Base-by-base conservation (phyloP, 2,329 filamentous ascomycete species). In the Neoarthrinium moseri region DNA sequence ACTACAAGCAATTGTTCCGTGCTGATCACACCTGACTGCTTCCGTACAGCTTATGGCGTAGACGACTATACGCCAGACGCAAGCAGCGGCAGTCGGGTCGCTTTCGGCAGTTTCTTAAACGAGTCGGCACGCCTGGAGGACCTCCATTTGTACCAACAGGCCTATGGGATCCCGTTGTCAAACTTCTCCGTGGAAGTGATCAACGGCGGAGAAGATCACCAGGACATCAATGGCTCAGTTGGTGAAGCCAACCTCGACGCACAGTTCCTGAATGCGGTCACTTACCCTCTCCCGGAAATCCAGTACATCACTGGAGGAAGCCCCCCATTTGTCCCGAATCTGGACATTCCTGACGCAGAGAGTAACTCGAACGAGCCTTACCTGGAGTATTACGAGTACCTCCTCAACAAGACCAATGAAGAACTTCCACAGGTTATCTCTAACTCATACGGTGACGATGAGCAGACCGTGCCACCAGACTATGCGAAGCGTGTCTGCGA, bases 361-460 rank as follows among this genome's bases (percentile, higher is more conserved):
- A 24, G 17, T 29, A 75, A 44, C 32, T 24, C 52, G 8, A 83
- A 83, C 56, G 80, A 83, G 59, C 80, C 80, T 0, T 83, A 78
- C 51, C 61, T 83, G 4, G 71, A 75, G 29, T 75, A 78, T 51
- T 63, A 82, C 12, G 65, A 78, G 45, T 70, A 74, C 48, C 61
- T 83, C 6, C 64, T 82, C 2, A 60, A 53, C 18, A 66, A 70
- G 48, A 58, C 64, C 12, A 59, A 71, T 17, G 56, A 26, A 5
- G 41, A 44, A 12, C 29, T 81, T 11, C 80, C 81, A 1, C 77
- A 79, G 42, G 74, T 83, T 2, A 68, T 84, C 11, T 76, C 75
- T 37, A 72, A 80, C 17, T 80, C 77, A 12, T 44, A 44, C 65
- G 64, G 55, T 7, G 60, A 64, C 42, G 55, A 62, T 30, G 62